Percentiles rank a stretch among this genome's conserved stretches.
Conservation (phyloP, 1,284 basidiomycete species). For the Fomitopsis schrenkii region DNA sequence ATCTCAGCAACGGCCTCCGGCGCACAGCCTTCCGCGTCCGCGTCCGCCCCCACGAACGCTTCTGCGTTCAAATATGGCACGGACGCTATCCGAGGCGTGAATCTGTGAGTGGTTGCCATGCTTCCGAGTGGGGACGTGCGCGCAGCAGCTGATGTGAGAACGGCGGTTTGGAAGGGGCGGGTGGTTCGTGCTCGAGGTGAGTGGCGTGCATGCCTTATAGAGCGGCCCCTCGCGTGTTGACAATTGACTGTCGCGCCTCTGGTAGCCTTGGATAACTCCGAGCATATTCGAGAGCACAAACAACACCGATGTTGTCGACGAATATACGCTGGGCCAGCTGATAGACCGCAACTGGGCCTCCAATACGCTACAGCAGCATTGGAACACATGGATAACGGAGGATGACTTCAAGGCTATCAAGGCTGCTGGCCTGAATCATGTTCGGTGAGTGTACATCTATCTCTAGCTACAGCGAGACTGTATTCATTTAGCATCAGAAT, state of each 20-base stretch:
- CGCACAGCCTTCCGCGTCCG: constrained; percentile 9
- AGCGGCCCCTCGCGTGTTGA: not conserved
- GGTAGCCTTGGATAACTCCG: constrained; percentile 72
- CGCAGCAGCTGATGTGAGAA: constrained; percentile 1
- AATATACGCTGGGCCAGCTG: constrained; percentile 63
- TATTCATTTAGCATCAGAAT: constrained; percentile 39
- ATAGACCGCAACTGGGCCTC: constrained; percentile 44
- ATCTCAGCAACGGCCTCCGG: constrained; percentile 7
- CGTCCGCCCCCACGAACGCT: constrained; percentile 4
- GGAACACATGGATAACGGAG: constrained; percentile 74
- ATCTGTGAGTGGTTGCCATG: constrained; percentile 44
- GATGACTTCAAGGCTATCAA: constrained; percentile 62
- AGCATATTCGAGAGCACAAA: constrained; percentile 63
- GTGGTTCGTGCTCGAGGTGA: constrained; percentile 62
- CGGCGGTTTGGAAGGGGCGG: constrained; percentile 40
- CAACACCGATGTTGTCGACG: constrained; percentile 61
- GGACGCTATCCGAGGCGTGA: constrained; percentile 57
- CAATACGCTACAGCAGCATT: constrained; percentile 52
- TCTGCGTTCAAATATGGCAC: constrained; percentile 48
- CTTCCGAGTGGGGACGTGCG: not conserved
- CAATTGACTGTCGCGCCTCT: not conserved
- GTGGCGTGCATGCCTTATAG: constrained; percentile 5
- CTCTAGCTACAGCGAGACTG: not conserved
- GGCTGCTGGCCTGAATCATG: constrained; percentile 75
- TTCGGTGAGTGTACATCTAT: constrained; percentile 44